These are phyloP conservation scores for Termitomyces sp. DNA, from an alignment of 768 basidiomycete genomes.

Conservation along the genomic window DNA sequence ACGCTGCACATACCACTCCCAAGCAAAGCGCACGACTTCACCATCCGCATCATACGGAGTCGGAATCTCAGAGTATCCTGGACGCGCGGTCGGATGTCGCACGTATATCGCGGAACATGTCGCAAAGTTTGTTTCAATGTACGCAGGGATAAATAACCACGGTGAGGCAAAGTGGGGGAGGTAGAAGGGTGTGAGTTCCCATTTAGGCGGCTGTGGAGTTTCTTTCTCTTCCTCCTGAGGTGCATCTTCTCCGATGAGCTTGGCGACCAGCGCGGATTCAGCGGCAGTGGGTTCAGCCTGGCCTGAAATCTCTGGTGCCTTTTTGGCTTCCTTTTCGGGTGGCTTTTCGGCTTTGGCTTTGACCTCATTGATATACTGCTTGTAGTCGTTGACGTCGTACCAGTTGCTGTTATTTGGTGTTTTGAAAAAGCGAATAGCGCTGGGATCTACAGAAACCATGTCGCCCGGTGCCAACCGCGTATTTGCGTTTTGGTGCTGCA, in stretches of 20 bases:
- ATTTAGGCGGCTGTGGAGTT: conserved; percentile 1
- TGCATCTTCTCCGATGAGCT: not conserved
- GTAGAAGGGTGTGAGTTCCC: conserved; percentile 65
- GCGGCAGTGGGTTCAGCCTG: not conserved
- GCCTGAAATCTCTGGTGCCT: not conserved
- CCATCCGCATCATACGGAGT: conserved; percentile 96
- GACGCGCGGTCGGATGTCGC: conserved; percentile 94
- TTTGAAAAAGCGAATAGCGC: conserved; percentile 69
- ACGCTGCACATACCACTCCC: conserved; percentile 90
- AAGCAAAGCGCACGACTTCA: conserved; percentile 83
- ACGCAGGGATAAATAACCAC: conserved; percentile 90
- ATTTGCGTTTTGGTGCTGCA: conserved; percentile 77
- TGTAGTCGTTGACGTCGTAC: conserved; percentile 28
- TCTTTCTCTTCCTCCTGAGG: not conserved
- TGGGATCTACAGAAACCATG: conserved; percentile 85
- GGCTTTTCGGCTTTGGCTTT: conserved; percentile 5
- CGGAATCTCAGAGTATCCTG: conserved; percentile 92
- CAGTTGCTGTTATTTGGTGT: conserved; percentile 25
- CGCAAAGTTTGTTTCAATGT: conserved; percentile 76
- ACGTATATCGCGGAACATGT: conserved; percentile 92
- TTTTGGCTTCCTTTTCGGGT: not conserved
- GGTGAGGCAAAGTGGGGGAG: conserved; percentile 87
- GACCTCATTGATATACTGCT: conserved; percentile 6
- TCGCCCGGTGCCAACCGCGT: conserved; percentile 91
- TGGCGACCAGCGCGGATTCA: not conserved